Conservation (phyloP, 257 asterid genomes). For the Eucommia ulmoides region DNA sequence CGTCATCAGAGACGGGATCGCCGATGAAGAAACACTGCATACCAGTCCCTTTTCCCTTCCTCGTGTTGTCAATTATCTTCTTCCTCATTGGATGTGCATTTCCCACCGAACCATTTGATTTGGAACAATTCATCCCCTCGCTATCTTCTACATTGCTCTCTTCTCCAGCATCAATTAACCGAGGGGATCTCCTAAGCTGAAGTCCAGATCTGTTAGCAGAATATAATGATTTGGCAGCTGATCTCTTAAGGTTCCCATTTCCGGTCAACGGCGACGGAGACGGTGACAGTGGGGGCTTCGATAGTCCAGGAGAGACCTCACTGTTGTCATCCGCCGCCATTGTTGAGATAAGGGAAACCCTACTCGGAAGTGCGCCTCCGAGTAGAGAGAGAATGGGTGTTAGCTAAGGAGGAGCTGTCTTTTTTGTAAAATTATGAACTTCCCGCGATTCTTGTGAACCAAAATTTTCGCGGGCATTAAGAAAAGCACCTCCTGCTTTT, state of each 20-base stretch:
- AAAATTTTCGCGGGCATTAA: too few species aligned
- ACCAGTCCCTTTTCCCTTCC: conserved; percentile 4
- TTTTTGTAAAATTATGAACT: not conserved
- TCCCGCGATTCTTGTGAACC: too few species aligned
- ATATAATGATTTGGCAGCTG: conserved; percentile 2
- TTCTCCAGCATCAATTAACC: conserved; percentile 20
- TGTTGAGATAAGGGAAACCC: conserved; percentile 4
- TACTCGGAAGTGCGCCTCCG: not conserved
- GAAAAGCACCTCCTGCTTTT: too few species aligned
- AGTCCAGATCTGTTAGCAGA: not conserved
- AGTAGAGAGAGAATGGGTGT: not conserved
- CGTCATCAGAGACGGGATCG: conserved; percentile 24
- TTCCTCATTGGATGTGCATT: conserved; percentile 22
- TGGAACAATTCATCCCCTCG: too few species aligned
- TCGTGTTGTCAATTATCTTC: conserved; percentile 3
- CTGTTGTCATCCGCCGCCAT: conserved; percentile 17
- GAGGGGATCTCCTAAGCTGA: conserved; percentile 19
- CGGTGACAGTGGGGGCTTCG: conserved; percentile 6
- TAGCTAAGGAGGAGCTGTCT: not conserved
- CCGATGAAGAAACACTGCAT: conserved; percentile 21
- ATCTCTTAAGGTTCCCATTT: conserved; percentile 11
- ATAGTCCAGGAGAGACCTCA: not conserved
- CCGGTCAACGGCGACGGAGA: too few species aligned
- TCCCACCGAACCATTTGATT: too few species aligned
- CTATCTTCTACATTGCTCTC: too few species aligned